Evolutionary conservation across 306 rosid species (phyloP), one percentile per base, ranked within the genome.

Genomic region (Vigna reflexopilosa): DNA sequence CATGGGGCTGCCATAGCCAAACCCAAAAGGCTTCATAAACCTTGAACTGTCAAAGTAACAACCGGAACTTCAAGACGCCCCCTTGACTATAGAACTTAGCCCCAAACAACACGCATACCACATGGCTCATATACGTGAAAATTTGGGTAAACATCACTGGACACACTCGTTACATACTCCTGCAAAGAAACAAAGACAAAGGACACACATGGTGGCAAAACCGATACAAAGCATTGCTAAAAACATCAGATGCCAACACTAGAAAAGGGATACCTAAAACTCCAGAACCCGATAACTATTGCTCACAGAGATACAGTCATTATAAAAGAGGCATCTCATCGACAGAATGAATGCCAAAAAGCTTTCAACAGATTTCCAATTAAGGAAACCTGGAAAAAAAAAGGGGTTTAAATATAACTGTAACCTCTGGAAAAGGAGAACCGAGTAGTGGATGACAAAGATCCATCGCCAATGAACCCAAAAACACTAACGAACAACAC

Each of bases 301-400:
- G 79, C 87, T 88, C 92, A 80, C 85, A 79, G 92, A 87, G 91
- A 80, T 70, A 59, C 85, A 88, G 91, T 80, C 87, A 83, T 47
- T 47, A 75, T 64, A 73, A 68, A 88, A 85, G 71, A 6, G 75
- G 69, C 81, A 66, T 51, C 88, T 85, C 70, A 42, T 42, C 45
- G 0, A 32, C 6, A 51, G 85, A 86, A 42, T 45, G 50, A 42
- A 42, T 57, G 91, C 89, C 87, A 77, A 88, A 90, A 90, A 79
- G 65, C 68, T 50, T 2, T 17, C 2, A 90, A 88, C 97, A 93
- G 93, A 77, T 77, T 84, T 78, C 91, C 83, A 17, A 15, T 52
- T 45, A 22, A 44, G 86, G 86, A 85, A 87, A 86, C 91, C 98
- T 87, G 99, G 79, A 85, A 92, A 93, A 89, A 93, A 89, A 93